These are phyloP conservation scores for Pisolithus microcarpus DNA, from an alignment of 768 basidiomycete genomes.

Conservation along the genomic window DNA sequence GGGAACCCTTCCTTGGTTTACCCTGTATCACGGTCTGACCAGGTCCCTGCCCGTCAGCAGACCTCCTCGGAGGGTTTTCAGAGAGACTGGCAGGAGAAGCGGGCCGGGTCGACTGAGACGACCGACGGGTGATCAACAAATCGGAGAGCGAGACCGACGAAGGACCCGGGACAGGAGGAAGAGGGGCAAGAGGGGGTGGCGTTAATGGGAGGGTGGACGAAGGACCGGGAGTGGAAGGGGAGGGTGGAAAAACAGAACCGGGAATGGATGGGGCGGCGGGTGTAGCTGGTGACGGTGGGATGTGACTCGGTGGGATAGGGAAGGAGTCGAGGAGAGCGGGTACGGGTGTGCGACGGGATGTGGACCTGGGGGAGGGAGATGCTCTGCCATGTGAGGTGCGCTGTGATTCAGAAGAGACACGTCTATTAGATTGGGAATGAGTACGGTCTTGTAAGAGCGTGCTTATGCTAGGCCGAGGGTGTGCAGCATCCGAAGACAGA, in stretches of 20 bases:
- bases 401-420: conserved; percentile 22
- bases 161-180: conserved; percentile 62
- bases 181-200: conserved; percentile 47
- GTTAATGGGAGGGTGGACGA: conserved; percentile 49
- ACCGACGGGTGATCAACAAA: conserved; percentile 36
- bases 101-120: conserved; percentile 19
- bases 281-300: conserved; percentile 20
- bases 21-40: conserved; percentile 8
- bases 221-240: not conserved
- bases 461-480: not conserved
- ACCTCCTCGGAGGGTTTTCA: not conserved
- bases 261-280: conserved; percentile 7
- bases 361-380: conserved; percentile 15
- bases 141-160: conserved; percentile 49
- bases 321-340: conserved; percentile 34
- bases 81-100: conserved; percentile 13
- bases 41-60: conserved; percentile 11
- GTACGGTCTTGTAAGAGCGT: not conserved
- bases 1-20: conserved; percentile 19
- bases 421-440: conserved; percentile 2
- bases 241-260: too few relatives aligned
- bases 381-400: conserved; percentile 15
- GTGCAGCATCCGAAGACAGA: not conserved
- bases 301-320: conserved; percentile 29
- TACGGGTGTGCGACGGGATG: conserved; percentile 25